Percentiles rank a stretch among this genome's conserved stretches.
Evolutionary conservation across 108 stramenopile species (phyloP).

Genomic region (Bacterosira constricta): DNA sequence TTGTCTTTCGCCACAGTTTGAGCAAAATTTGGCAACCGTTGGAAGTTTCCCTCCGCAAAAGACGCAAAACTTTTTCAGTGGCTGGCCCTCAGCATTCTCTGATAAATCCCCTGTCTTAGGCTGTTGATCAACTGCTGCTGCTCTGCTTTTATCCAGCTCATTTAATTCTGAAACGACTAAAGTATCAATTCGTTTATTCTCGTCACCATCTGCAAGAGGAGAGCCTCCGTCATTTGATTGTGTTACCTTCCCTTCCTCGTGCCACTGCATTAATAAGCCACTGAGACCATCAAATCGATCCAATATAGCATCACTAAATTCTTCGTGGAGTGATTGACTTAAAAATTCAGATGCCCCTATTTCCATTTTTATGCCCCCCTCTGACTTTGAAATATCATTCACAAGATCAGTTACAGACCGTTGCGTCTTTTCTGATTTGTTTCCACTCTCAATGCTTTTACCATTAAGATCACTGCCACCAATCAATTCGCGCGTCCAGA

Average conservation of each 20-base stretch:
- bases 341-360: slow-evolving; percentile 49
- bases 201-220: too few species aligned
- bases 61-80: slow-evolving; percentile 35
- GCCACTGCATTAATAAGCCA: slow-evolving; percentile 29
- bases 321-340: slow-evolving; percentile 29
- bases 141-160: neutral
- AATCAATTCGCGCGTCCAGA: slow-evolving; percentile 79
- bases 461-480: slow-evolving; percentile 12
- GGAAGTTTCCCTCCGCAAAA: slow-evolving; percentile 41
- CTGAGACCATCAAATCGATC: slow-evolving; percentile 37
- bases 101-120: neutral
- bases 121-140: neutral
- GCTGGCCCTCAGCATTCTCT: neutral
- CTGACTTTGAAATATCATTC: slow-evolving; percentile 36
- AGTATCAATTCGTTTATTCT: too few species aligned
- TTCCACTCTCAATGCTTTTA: neutral
- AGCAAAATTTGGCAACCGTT: slow-evolving; percentile 42
- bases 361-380: slow-evolving; percentile 31
- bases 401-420: slow-evolving; percentile 35
- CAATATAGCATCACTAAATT: slow-evolving; percentile 50
- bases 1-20: slow-evolving; percentile 41
- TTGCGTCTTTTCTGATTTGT: neutral
- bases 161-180: neutral
- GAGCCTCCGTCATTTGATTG: neutral
- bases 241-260: slow-evolving; percentile 21